Evolutionary conservation across 305 asterid genomes (phyloP), one percentile per base, ranked within the genome.

Genomic region (Fraxinus sp.): DNA sequence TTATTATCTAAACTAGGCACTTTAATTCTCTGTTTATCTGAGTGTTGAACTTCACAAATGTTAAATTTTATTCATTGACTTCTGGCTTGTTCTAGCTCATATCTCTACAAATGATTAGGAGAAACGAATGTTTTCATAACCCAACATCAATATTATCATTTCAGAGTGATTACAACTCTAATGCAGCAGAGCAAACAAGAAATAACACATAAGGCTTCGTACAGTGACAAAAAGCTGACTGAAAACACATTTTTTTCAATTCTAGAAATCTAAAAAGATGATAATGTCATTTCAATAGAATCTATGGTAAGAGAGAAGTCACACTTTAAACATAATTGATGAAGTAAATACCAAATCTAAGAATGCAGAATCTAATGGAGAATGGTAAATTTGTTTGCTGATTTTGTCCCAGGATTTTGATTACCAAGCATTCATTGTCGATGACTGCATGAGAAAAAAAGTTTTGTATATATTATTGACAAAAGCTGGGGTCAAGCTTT

Each of bases 341-440:
- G 77, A 71, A 33, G 24, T 32, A 30, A 71, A 32, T 71, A 71
- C 13, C 43, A 33, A 14, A 32, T 71, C 24, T n/a, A 32, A 13
- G 77, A 72, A 33, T 33, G 46, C 77, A 7, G 20, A 72, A 33
- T 72, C 77, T 33, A 72, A 72, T 5, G 5, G 43, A 72, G 77
- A 72, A 72, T 33, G 46, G 68, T 72, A 37, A 59, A 52, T 26
- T 4, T 35, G 30, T 36, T 36, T 32, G 43, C 3, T 37, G 78
- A 68, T 68, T 8, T 41, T 28, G n/a, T 72, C 43, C 24, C 77
- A 7, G 36, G 74, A 2, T 80, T 64, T 71, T 66, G 72, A 22
- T 22, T 52, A 36, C 18, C 39, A 5, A 57, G 83, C 79, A 71
- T 73, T 73, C 70, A 81, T 68, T 81, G 74, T 14, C 68, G 28